Conservation (phyloP, 2,329 filamentous ascomycete genomes). For the Bimuria novae-zelandiae region DNA sequence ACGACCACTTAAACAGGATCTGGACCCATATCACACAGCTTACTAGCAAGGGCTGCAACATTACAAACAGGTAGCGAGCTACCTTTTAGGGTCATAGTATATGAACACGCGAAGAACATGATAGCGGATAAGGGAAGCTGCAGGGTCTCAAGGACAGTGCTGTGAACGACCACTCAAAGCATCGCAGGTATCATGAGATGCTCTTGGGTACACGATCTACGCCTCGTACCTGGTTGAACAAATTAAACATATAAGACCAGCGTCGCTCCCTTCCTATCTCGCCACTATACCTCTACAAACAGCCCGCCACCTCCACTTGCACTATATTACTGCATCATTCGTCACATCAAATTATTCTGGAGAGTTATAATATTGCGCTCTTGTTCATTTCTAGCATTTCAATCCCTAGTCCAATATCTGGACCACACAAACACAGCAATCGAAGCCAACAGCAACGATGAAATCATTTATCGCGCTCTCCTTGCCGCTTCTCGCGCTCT, state of each 20-base stretch:
- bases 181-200: slow-evolving; percentile 17
- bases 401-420: background rate
- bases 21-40: slow-evolving; percentile 18
- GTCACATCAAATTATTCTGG: background rate
- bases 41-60: no score
- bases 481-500: slow-evolving; percentile 26
- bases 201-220: slow-evolving; percentile 19
- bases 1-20: slow-evolving; percentile 20
- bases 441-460: slow-evolving; percentile 20
- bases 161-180: slow-evolving; percentile 10
- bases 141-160: slow-evolving; percentile 26
- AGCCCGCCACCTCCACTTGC: slow-evolving; percentile 7
- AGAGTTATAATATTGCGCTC: background rate
- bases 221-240: slow-evolving; percentile 29
- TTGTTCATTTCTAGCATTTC: slow-evolving; percentile 1
- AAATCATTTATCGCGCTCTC: slow-evolving; percentile 32
- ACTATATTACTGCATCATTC: slow-evolving; percentile 4
- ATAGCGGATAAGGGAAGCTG: slow-evolving; percentile 20
- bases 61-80: slow-evolving; percentile 20
- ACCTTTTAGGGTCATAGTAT: slow-evolving; percentile 21
- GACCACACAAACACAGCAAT: background rate
- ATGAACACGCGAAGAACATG: background rate
- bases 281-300: slow-evolving; percentile 8
- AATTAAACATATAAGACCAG: slow-evolving; percentile 27
- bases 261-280: slow-evolving; percentile 24